Percentiles rank a stretch among this genome's conserved stretches.
Evolutionary conservation across 441 rosid species (phyloP).

Genomic region (California macrophylla): DNA sequence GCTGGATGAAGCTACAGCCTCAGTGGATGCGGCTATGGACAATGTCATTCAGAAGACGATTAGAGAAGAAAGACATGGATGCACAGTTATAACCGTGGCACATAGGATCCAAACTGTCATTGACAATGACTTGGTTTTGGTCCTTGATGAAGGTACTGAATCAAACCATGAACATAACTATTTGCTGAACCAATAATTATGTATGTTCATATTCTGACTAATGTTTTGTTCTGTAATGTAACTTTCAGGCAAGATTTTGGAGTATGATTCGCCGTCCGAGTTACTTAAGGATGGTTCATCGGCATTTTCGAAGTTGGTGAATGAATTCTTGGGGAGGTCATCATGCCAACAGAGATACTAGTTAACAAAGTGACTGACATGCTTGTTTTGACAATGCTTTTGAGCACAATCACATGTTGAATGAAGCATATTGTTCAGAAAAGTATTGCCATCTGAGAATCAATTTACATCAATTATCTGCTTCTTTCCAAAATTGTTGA

Average conservation of each 20-base stretch:
- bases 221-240: background rate
- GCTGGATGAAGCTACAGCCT: slow-evolving; percentile 69
- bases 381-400: background rate
- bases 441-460: too few relatives aligned
- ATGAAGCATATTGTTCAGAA: too few relatives aligned
- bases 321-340: slow-evolving; percentile 43
- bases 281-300: slow-evolving; percentile 38
- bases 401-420: too few relatives aligned
- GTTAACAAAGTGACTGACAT: background rate
- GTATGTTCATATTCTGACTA: too few relatives aligned
- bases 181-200: background rate
- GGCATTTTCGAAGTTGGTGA: slow-evolving; percentile 44
- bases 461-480: too few relatives aligned
- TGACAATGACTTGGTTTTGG: slow-evolving; percentile 60
- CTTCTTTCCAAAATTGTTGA: too few relatives aligned
- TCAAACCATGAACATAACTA: background rate
- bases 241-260: slow-evolving; percentile 36
- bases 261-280: slow-evolving; percentile 32
- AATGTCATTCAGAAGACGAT: slow-evolving; percentile 45
- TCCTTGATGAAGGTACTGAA: slow-evolving; percentile 48
- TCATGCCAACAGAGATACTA: slow-evolving; percentile 9
- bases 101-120: slow-evolving; percentile 65
- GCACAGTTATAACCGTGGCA: slow-evolving; percentile 60
- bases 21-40: slow-evolving; percentile 64
- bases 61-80: slow-evolving; percentile 38